Evolutionary conservation across 139 green algal species (phyloP), one percentile per base, ranked within the genome.

Genomic region (Chlorella ohadii): DNA sequence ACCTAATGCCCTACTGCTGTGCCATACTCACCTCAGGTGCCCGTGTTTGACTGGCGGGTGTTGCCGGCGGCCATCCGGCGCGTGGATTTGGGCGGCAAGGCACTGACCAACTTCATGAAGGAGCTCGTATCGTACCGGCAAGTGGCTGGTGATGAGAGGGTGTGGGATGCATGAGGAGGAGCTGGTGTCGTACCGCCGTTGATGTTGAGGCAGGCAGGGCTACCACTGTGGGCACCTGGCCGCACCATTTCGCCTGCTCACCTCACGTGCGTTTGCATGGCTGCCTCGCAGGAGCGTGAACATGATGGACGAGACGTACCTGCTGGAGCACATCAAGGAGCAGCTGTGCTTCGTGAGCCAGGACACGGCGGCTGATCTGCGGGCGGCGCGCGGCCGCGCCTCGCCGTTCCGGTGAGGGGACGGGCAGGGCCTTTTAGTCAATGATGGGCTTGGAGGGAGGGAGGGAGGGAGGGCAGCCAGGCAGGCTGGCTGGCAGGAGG

Each of bases 61-160:
- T 39, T 97, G 25, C 16, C 31, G 23, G 38, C 31, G 25, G 95
- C 79, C 3, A 88, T 97, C 11, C 85, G 90, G 67, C 93, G 97
- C n/a, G 91, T 99, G 12, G 94, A 98, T 83, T 68, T 99, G n/a
- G 97, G 97, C 4, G 97, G 97, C 87, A 99, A 99, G 89, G 91
- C 92, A n/a, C 90, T 99, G 68, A 99, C 97, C 28, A 99, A 99
- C 88, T 95, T 96, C 81, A 88, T 99, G 55, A 99, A 99, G 83
- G 97, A 99, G 90, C 75, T 98, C 17, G 93, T 99, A 25, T 97
- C 92, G 17, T 98, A 96, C 91, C 91, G 89, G 85, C 68, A 3
- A 23, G 20, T 36, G n/a, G n/a, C n/a, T n/a, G n/a, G n/a, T n/a
- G n/a, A n/a, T n/a, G n/a, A n/a, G n/a, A n/a, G n/a, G n/a, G n/a